Conservation (phyloP, 2,329 filamentous ascomycete genomes). For the Fusarium phyllophilum region DNA sequence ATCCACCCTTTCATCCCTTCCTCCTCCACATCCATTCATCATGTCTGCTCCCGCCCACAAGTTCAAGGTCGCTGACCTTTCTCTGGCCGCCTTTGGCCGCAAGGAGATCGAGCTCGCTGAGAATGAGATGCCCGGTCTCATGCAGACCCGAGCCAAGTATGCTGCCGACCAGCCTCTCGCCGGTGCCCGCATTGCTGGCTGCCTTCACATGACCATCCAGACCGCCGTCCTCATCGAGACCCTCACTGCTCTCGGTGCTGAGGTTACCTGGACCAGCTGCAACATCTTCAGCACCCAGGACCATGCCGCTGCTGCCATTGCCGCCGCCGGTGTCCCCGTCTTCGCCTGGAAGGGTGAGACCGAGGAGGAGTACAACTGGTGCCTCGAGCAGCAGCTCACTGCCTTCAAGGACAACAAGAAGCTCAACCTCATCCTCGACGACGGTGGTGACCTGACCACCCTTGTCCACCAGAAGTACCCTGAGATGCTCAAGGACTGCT, state of each 20-base stretch:
- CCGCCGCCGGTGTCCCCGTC: slow-evolving; percentile 90
- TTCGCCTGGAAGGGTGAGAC: slow-evolving; percentile 87
- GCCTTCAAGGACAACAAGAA: slow-evolving; percentile 97
- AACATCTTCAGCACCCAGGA: slow-evolving; percentile 99
- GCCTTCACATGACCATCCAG: slow-evolving; percentile 99
- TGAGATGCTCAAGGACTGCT: slow-evolving; percentile 98
- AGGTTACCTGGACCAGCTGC: slow-evolving; percentile 99
- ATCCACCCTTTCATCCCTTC: slow-evolving; percentile 37
- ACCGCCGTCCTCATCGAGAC: slow-evolving; percentile 99
- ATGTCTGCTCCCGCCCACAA: slow-evolving; percentile 86
- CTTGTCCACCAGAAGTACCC: slow-evolving; percentile 99
- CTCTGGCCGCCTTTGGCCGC: slow-evolving; percentile 96
- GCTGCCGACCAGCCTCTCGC: slow-evolving; percentile 90
- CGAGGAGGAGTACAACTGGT: slow-evolving; percentile 99
- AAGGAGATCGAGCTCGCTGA: slow-evolving; percentile 99
- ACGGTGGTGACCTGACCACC: slow-evolving; percentile 95
- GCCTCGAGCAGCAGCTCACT: slow-evolving; percentile 95
- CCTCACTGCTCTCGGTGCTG: slow-evolving; percentile 90
- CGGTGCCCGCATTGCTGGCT: slow-evolving; percentile 95
- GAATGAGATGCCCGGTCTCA: slow-evolving; percentile 96
- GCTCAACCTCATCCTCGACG: slow-evolving; percentile 98
- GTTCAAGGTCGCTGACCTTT: slow-evolving; percentile 99
- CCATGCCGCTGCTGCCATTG: slow-evolving; percentile 97
- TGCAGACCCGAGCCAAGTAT: slow-evolving; percentile 94
- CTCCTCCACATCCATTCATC: slow-evolving; percentile 38